Base-by-base conservation (phyloP, 2,329 filamentous ascomycete species). In the Aspergillus candidus region DNA sequence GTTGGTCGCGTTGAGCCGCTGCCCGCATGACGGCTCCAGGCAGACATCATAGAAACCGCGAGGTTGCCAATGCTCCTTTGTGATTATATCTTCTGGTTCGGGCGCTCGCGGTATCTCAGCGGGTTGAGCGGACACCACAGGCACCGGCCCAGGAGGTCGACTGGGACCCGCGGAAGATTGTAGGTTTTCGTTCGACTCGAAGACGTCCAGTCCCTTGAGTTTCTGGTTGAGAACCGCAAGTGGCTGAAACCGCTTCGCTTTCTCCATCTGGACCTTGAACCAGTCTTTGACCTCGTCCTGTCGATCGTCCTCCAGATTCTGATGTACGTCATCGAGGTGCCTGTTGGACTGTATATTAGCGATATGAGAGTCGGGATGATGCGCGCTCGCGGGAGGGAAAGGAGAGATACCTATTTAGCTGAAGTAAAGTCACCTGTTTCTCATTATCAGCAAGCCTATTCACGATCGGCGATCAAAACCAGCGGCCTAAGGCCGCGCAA, bases 231-330 rank as follows among this genome's bases (percentile, higher is more conserved):
- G 79, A 4, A 94, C 77, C 1, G 89, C 90, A 1, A 96, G 77
- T 0, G 90, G 90, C 61, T 96, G 90, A 65, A 96, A 95, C 53
- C 84, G 84, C 68, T 93, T 95, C 10, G 90, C 90, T 66, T 94
- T 95, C 54, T 86, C 78, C 68, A 96, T 90, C 68, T 95, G 90
- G 61, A 88, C 86, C 72, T 94, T 88, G 70, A 96, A 94, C 90
- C 90, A 96, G 33, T 89, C 91, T 72, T 94, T 94, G 57, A 95
- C 89, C 68, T 96, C 88, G 66, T 95, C 88, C 62, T 95, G 90
- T 61, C 89, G 84, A 48, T 88, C 79, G 52, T 87, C 86, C 62
- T 94, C 86, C 11, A 96, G 78, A 60, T 95, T 90, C 65, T 90
- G 86, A 70, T 96, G 90, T 50, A 75, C 82, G 63, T 96, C 90